Evolutionary conservation across 2,329 filamentous ascomycete species (phyloP), one percentile per base, ranked within the genome.

Genomic region (Capronia epimyces): DNA sequence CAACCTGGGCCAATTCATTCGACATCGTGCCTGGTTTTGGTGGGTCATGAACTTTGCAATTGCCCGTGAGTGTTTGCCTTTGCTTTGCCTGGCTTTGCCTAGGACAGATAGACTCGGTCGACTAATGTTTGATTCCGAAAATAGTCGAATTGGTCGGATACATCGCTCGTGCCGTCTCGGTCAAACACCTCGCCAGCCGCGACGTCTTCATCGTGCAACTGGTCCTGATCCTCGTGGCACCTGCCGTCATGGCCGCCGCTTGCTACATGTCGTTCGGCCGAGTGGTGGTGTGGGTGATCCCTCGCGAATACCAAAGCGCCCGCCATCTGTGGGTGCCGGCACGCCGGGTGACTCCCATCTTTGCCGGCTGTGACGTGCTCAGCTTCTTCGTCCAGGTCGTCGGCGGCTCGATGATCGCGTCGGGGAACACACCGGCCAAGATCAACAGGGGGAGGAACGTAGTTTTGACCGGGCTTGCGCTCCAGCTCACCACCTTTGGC

Each of bases 401-500:
- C 4, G 72, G 70, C 16, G 72, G 66, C 10, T 50, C 53, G 32
- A 71, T 72, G 60, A 61, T 69, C 20, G 49, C 55, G 12, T 60
- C 61, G 1, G 62, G 64, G 0, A 63, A 63, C n/a, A 58, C 57
- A 3, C 51, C 58, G 2, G 54, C 59, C 0, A 56, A 59, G 12
- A 59, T 64, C 1, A 46, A 49, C 34, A 62, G 64, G 50, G 55
- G 63, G 1, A 73, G 72, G 3, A 68, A 77, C 56, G 72, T 77
- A 49, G 79, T 64, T 25, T 64, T 67, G 59, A 64, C 53, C 8
- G 66, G 66, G 2, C 62, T 69, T 25, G 66, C 59, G 12, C 58
- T 83, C 13, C 81, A 83, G 59, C 64, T 82, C 21, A 67, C 71
- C 9, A 74, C 82, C 16, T 69, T 79, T 13, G 51, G 63, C 2